Percentiles rank a stretch among this genome's conserved stretches.
Conservation (phyloP, 176 grass and related monocot species). For the Calamus simplicifolius region DNA sequence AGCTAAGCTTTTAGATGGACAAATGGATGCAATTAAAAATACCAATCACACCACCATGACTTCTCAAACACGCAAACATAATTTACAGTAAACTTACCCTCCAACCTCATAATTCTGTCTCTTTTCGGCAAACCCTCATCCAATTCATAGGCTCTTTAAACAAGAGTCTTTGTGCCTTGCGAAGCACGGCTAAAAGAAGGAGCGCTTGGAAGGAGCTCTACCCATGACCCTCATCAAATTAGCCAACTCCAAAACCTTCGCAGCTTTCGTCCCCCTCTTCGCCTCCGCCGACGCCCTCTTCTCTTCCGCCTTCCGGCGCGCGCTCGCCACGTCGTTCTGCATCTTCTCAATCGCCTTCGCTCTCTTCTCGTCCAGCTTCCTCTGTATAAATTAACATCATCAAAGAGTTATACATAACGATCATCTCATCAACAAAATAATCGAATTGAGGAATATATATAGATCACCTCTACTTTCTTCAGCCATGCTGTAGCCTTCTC, state of each 20-base stretch:
- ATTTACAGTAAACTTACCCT: no score
- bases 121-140: no score
- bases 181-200: constrained; percentile 31
- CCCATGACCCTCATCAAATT: constrained; percentile 61
- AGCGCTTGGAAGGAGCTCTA: constrained; percentile 47
- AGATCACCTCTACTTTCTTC: constrained; percentile 85
- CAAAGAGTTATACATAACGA: no score
- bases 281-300: constrained; percentile 50
- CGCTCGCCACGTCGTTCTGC: constrained; percentile 47
- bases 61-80: no score
- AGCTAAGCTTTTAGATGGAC: no score
- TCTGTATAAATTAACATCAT: constrained; percentile 22
- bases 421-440: no score
- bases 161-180: no score
- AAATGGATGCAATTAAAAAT: no score
- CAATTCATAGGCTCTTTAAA: no score
- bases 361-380: constrained; percentile 68
- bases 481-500: constrained; percentile 60
- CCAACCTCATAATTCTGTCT: no score
- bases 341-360: constrained; percentile 67
- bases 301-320: constrained; percentile 49
- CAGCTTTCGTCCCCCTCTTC: constrained; percentile 35
- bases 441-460: background rate
- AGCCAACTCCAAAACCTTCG: constrained; percentile 42
- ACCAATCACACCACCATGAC: no score